Base-by-base conservation (phyloP, 257 asterid genomes). In the Euphrasia confusa region DNA sequence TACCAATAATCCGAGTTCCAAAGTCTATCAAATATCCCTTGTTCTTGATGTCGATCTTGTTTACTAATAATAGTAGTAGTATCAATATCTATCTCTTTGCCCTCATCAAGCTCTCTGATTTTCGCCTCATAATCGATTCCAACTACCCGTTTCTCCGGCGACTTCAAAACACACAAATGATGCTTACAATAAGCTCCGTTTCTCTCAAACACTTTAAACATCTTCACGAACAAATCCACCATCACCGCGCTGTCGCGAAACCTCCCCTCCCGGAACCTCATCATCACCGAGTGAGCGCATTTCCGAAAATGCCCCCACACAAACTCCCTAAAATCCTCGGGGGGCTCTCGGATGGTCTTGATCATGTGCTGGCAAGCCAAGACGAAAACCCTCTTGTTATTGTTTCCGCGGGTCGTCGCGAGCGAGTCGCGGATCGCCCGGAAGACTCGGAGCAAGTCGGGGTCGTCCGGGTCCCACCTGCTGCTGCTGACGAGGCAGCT, bases 261-360 rank as follows among this genome's bases (percentile, higher is more conserved):
- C 70, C 30, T 13, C 11, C 68, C 59, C 28, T 72, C 71, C 66
- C 63, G 67, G 52, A 74, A 70, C 45, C 44, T 67, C 37, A 64
- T 50, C 67, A 80, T 59, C 63, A 77, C 17, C 1, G 49, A 57
- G 67, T 80, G 81, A 52, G 75, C 73, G 57, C 60, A 72, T 66
- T 52, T 71, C 74, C 83, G 58, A 40, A 74, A 80, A 65, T 77
- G 65, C 11, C 83, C 85, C 7, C 12, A 57, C 37, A 77, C 83
- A 13, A 80, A 60, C 58, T 57, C 74, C 24, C 30, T 70, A 18
- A 74, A 80, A 63, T 49, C 75, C 35, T 0, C 21, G 1, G 75
- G 77, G 14, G 80, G 70, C 1, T 17, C 15, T 56, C 58, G 61
- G 71, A 77, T 4, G 56, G 66, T 63, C 66, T 14, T 7, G 32